These are phyloP conservation scores for Exophiala bonariae DNA, from an alignment of 2,329 filamentous ascomycete genomes.

Conservation along the genomic window DNA sequence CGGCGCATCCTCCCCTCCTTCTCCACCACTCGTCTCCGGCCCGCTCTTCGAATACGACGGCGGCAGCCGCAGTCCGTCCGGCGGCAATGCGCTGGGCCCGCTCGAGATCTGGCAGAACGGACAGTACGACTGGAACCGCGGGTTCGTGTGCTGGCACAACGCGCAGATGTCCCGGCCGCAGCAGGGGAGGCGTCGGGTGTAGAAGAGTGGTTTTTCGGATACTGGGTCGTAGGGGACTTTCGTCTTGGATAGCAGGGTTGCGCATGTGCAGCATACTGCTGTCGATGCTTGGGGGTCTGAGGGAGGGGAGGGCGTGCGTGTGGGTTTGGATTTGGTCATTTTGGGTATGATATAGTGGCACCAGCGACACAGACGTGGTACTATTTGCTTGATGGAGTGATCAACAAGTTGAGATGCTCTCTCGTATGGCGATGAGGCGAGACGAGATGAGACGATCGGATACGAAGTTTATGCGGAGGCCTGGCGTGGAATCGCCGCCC, in stretches of 20 bases:
- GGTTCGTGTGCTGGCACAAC: slow-evolving; percentile 66
- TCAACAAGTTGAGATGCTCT: too few relatives aligned
- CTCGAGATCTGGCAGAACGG: slow-evolving; percentile 77
- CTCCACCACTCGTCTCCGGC: neutral
- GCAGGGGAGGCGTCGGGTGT: slow-evolving; percentile 65
- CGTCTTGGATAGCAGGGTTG: slow-evolving; percentile 58
- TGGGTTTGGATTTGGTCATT: too few relatives aligned
- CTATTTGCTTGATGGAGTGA: too few relatives aligned
- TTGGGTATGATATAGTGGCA: too few relatives aligned
- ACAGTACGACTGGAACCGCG: slow-evolving; percentile 65
- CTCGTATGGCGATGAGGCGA: too few relatives aligned
- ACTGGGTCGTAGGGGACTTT: slow-evolving; percentile 54
- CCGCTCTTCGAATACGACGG: slow-evolving; percentile 29
- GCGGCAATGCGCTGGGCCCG: slow-evolving; percentile 57
- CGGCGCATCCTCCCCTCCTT: slow-evolving; percentile 11
- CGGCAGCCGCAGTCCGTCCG: slow-evolving; percentile 58
- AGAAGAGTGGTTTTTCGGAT: slow-evolving; percentile 61
- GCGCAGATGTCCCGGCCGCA: slow-evolving; percentile 72
- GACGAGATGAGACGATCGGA: too few relatives aligned
- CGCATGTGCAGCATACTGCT: slow-evolving; percentile 70
- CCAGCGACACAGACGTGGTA: too few relatives aligned
- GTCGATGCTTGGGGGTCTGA: slow-evolving; percentile 35
- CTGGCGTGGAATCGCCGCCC: too few relatives aligned
- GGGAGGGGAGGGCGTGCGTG: too few relatives aligned
- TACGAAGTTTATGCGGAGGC: too few relatives aligned